Base-by-base conservation (phyloP, 73 alveolate species). In the Paramecium primaurelia region DNA sequence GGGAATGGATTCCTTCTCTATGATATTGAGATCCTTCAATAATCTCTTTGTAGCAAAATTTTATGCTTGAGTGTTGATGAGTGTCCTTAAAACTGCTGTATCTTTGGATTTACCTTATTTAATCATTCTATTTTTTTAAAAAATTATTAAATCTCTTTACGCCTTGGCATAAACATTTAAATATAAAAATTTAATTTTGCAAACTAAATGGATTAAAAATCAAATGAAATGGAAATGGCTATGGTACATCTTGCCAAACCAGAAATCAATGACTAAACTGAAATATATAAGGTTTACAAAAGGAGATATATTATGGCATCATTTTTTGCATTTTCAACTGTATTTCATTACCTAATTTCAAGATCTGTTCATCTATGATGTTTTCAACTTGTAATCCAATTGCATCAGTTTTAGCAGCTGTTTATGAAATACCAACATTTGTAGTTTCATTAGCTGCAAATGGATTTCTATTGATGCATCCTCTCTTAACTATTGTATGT, bases 1-100 rank as follows among this genome's bases (percentile, higher is more conserved):
- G n/a, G 98, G 97, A 64, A 89, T 92, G 20, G 88, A 51, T 58
- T 75, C 59, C 64, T 89, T 92, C 73, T 95, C 97, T 42, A 95
- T 92, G 49, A 93, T 94, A 40, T 95, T 92, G 58, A 94, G 87
- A 54, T 95, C 98, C 64, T 71, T 86, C 90, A 92, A 69, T 80
- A 95, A 95, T 71, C 98, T 93, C 69, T 93, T 92, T 44, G 95
- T 93, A 20, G 98, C 96, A 86, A 93, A 94, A 59, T 95, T 95
- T 86, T 89, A 44, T n/a, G 91, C 91, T 34, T 80, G 6, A 42
- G 69, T 26, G 54, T 80, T 80, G 54, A 80, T 25, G 73, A 80
- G 91, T 8, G 91, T 45, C 91, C 91, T 80, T 42, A 80, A 80
- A 42, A 80, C 91, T 47, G 91, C 91, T 25, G 91, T 45, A 80